Base-by-base conservation (phyloP, 768 basidiomycete species). In the Dentipellis fragilis region DNA sequence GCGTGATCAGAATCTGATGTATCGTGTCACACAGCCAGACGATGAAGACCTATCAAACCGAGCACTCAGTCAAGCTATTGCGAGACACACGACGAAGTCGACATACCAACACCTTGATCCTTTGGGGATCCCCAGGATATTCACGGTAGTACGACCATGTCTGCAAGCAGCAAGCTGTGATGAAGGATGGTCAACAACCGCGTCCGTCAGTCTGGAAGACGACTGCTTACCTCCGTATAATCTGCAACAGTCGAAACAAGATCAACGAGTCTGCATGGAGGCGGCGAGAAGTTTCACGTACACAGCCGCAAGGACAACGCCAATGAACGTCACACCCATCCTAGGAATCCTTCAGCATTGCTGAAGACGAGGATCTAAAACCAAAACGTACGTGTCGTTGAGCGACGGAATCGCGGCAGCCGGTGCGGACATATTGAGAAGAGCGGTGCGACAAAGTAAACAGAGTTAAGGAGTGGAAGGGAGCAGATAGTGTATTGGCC, bases 1-100 rank as follows among this genome's bases (percentile, higher is more conserved):
- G 65, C 12, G 63, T 54, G 16, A 66, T 64, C 34, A 66, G 51
- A 9, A 58, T 57, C 51, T 66, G 65, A 42, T 66, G 65, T 4
- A 64, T 37, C 3, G 63, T 59, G 34, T 66, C 65, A 22, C 55
- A 57, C 11, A 57, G 36, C 57, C 57, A 63, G 1, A 63, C 62
- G n/a, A 21, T 37, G 14, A 17, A 42, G 40, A 58, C 57, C 57
- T 58, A 23, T 36, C 11, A 16, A 3, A 29, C 29, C 29, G 29
- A 29, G 29, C 29, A 6, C 29, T 29, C 29, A 16, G 29, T 16
- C 48, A 8, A 16, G n/a, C 53, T 4, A 51, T n/a, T 50, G 10
- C 12, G 16, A 29, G 14, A 52, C 8, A 52, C 8, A 19, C n/a
- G 36, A 36, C 34, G 29, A 36, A 46, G 14, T n/a, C 16, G 19